Evolutionary conservation across 2,329 filamentous ascomycete species (phyloP), one percentile per base, ranked within the genome.

Genomic region (Hortaea sp.): DNA sequence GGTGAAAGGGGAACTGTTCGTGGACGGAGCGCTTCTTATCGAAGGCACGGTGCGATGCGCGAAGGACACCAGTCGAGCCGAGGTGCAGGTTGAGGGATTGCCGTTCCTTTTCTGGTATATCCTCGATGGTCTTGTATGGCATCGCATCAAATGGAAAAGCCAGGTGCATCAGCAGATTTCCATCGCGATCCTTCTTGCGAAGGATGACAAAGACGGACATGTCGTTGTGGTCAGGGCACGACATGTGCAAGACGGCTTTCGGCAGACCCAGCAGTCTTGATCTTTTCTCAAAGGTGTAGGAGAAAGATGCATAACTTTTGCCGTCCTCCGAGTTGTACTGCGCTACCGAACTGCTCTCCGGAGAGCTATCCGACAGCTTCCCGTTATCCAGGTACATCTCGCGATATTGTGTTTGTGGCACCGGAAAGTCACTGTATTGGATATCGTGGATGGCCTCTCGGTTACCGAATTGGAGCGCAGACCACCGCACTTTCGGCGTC

Each of bases 191-290:
- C 11, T 42, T 42, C 46, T 57, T 57, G 38, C 50, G 48, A 2
- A 58, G 34, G 20, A 44, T 43, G 4, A 54, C 49, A 40, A 51
- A 56, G 20, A 58, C 44, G 39, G 50, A 42, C 43, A 58, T 44
- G 45, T 56, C 53, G 42, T 57, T 47, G 42, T 51, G 46, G 11
- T 52, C 49, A 1, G 41, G 29, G 32, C 49, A 54, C 28, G 57
- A 73, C 30, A 57, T 67, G 57, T 70, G 72, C 0, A 76, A 55
- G 0, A 68, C 55, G 0, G 70, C 69, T 52, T 74, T 75, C 6
- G 72, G 64, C 0, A 71, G 56, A 1, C 72, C 73, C n/a, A 72
- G 65, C 1, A 76, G 53, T 4, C 65, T 57, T 0, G 68, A 64
- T 1, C 56, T 55, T 39, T 69, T 54, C 2, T 55, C 13, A 48